A percentile compares a stretch with the other conserved stretches of the same genome.
Conservation (phyloP, 129 eudicot genomes). For the Glebionis coronaria region DNA sequence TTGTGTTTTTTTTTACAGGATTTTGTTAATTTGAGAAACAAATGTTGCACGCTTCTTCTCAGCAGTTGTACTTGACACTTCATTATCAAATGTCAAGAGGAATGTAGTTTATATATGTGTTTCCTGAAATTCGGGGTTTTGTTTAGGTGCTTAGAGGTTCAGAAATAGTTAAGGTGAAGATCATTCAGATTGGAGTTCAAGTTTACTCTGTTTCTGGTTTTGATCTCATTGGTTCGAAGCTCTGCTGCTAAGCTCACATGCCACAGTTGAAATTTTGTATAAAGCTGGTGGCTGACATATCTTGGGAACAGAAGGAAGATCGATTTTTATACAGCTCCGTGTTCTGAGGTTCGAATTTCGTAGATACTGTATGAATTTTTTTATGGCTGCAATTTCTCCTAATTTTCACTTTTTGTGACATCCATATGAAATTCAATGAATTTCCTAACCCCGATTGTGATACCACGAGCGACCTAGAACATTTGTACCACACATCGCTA, state of each 20-base stretch:
- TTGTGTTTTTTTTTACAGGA: not conserved
- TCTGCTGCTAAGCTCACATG: constrained; percentile 8
- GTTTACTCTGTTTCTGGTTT: constrained; percentile 6
- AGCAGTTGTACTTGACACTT: not conserved
- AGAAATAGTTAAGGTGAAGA: constrained; percentile 5
- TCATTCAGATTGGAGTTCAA: not conserved
- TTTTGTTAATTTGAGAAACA: not conserved
- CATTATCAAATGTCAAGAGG: not conserved
- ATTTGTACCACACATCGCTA: not conserved
- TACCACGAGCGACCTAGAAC: not conserved
- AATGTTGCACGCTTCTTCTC: not conserved
- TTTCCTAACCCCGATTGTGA: not conserved
- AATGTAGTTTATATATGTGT: not conserved
- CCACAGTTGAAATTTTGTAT: not conserved
- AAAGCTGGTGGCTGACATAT: not conserved
- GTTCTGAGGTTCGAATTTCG: constrained; percentile 19
- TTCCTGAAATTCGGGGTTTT: not conserved
- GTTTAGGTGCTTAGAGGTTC: not conserved
- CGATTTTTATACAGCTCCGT: constrained; percentile 8
- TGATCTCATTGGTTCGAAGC: not conserved
- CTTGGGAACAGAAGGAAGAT: constrained; percentile 4
- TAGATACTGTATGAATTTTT: not conserved
- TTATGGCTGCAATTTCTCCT: not conserved
- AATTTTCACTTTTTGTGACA: not conserved
- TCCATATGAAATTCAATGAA: not conserved